A percentile compares a stretch with the other conserved stretches of the same genome.
These are phyloP conservation scores for Punctularia strigosozonata DNA, from an alignment of 768 basidiomycete species.

Conservation along the genomic window DNA sequence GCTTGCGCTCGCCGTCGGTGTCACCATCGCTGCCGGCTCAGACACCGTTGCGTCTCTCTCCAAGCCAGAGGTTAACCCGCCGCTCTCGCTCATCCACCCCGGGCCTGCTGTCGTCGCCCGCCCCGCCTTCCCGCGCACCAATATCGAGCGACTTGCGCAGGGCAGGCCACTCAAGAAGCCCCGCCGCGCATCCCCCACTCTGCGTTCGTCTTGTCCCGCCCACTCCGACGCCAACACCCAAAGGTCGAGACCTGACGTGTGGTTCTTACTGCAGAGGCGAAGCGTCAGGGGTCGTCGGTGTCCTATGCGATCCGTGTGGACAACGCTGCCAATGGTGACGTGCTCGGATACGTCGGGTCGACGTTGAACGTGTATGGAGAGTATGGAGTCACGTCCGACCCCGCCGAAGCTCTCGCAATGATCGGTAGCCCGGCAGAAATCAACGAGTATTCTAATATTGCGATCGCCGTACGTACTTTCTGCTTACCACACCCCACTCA, in stretches of 20 bases:
- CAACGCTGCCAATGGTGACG: background rate
- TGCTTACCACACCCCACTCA: slow-evolving; percentile 8
- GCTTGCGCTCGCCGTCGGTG: no score
- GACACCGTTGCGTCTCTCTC: no score
- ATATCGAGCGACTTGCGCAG: slow-evolving; percentile 10
- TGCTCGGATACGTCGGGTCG: slow-evolving; percentile 5
- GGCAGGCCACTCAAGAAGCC: slow-evolving; percentile 11
- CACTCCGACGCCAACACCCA: slow-evolving; percentile 4
- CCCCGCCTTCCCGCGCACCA: slow-evolving; percentile 6
- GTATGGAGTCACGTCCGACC: slow-evolving; percentile 10
- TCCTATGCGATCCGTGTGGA: slow-evolving; percentile 6
- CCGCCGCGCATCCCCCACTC: slow-evolving; percentile 3
- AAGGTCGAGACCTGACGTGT: no score
- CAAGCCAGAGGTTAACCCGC: slow-evolving; percentile 11
- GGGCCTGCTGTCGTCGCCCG: slow-evolving; percentile 3
- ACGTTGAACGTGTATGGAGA: slow-evolving; percentile 11
- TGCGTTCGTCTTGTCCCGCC: slow-evolving; percentile 1
- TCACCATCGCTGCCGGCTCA: no score
- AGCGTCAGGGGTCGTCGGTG: background rate
- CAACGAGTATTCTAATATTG: slow-evolving; percentile 5
- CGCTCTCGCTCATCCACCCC: slow-evolving; percentile 1
- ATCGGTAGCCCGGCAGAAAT: no score
- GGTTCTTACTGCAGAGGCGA: no score
- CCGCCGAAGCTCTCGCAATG: slow-evolving; percentile 7
- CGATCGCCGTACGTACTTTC: slow-evolving; percentile 4